These are phyloP conservation scores for Arthrobotrys iridis DNA, from an alignment of 2,329 filamentous ascomycete genomes.

Conservation along the genomic window DNA sequence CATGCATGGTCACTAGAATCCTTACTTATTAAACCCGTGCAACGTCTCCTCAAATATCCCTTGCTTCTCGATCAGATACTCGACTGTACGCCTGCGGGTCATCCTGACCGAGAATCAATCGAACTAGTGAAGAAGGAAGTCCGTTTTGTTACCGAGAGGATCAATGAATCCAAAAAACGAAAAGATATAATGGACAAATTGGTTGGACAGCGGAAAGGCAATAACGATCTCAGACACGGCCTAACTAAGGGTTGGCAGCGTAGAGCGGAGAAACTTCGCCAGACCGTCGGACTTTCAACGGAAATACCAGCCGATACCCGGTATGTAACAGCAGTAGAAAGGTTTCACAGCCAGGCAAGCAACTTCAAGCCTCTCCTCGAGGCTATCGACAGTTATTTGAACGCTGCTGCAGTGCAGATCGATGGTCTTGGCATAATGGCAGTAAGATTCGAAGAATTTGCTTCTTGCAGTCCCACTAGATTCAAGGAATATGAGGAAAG, in stretches of 20 bases:
- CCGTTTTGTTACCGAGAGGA: slow-evolving; percentile 71
- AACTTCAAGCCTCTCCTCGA: slow-evolving; percentile 90
- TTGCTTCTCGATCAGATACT: slow-evolving; percentile 83
- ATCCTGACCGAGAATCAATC: slow-evolving; percentile 80
- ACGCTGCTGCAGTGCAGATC: slow-evolving; percentile 81
- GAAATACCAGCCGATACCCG: slow-evolving; percentile 79
- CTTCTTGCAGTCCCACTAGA: slow-evolving; percentile 74
- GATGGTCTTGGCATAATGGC: slow-evolving; percentile 82
- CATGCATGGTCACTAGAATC: slow-evolving; percentile 95
- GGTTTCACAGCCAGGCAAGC: slow-evolving; percentile 90
- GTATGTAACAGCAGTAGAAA: slow-evolving; percentile 82
- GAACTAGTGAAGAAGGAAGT: slow-evolving; percentile 77
- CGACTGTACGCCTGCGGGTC: slow-evolving; percentile 79
- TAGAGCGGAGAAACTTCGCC: slow-evolving; percentile 83
- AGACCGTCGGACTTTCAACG: slow-evolving; percentile 70
- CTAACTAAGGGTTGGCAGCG: slow-evolving; percentile 90
- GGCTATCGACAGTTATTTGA: slow-evolving; percentile 91
- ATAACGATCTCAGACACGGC: slow-evolving; percentile 85
- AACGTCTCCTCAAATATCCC: slow-evolving; percentile 92
- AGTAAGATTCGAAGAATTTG: slow-evolving; percentile 82
- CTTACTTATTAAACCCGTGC: slow-evolving; percentile 95
- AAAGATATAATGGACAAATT: slow-evolving; percentile 92
- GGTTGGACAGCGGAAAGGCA: slow-evolving; percentile 81
- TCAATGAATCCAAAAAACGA: slow-evolving; percentile 95
- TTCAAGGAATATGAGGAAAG: slow-evolving; percentile 90